These are phyloP conservation scores for Nicotiana paniculata DNA, from an alignment of 257 asterid species.

Conservation along the genomic window DNA sequence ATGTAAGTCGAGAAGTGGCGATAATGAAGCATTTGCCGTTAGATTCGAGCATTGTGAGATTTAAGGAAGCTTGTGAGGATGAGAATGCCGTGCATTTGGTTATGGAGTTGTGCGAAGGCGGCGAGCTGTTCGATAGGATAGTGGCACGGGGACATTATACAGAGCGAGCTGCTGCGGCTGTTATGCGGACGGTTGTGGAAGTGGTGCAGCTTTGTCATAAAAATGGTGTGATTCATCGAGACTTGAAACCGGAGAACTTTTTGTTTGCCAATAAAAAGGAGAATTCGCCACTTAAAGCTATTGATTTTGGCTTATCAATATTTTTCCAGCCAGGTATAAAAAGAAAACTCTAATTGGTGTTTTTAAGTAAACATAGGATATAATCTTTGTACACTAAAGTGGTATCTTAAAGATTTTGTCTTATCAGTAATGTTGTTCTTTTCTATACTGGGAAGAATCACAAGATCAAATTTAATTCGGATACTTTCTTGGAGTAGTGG, in stretches of 20 bases:
- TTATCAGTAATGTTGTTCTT: no score
- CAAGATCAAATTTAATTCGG: no score
- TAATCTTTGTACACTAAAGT: no score
- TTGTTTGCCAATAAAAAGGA: conserved; percentile 84
- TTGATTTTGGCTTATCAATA: conserved; percentile 91
- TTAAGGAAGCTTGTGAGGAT: conserved; percentile 90
- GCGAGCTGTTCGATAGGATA: conserved; percentile 91
- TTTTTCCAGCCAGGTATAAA: conserved; percentile 86
- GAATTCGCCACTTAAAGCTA: conserved; percentile 93
- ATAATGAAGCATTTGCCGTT: conserved; percentile 89
- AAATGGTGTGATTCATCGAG: conserved; percentile 93
- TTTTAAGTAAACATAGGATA: no score
- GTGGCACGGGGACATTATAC: conserved; percentile 94
- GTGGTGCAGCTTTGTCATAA: conserved; percentile 88
- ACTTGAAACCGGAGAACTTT: conserved; percentile 87
- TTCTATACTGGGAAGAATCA: no score
- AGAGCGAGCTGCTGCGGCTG: conserved; percentile 86
- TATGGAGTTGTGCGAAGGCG: conserved; percentile 93
- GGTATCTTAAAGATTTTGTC: no score
- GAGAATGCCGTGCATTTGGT: conserved; percentile 92
- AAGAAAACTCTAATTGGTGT: neutral
- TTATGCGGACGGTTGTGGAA: conserved; percentile 68
- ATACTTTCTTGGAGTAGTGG: no score
- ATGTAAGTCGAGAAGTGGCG: conserved; percentile 86
- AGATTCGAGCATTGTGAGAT: conserved; percentile 68